Percentiles rank a stretch among this genome's conserved stretches.
phyloP scores from a whole-genome alignment of 2,329 filamentous ascomycete species.

The Myriosclerotinia scirpicola region DNA sequence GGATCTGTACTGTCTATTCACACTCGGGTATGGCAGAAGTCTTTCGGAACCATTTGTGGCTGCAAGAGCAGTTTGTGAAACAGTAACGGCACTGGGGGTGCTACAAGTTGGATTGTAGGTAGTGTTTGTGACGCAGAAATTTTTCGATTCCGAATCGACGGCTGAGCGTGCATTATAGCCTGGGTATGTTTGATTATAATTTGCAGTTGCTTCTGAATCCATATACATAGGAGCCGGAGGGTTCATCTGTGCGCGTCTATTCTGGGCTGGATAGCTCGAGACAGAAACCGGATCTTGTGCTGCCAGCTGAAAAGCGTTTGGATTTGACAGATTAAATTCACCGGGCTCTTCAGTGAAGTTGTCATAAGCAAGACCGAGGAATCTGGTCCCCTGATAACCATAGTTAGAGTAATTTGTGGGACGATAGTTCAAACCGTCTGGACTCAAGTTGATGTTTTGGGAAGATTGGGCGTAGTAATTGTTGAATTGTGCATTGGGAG shows the following conservation, averaged over 20 bases:
- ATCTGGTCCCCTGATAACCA: constrained; percentile 8
- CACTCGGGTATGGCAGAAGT: constrained; percentile 8
- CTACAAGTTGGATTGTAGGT: background rate
- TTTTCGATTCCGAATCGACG: constrained; percentile 17
- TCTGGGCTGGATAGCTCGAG: constrained; percentile 16
- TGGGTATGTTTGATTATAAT: constrained; percentile 18
- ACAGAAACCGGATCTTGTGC: constrained; percentile 13
- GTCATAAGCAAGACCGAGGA: background rate
- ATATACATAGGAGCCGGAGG: constrained; percentile 10
- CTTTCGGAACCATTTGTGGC: background rate
- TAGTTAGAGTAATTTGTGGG: background rate
- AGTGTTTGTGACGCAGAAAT: constrained; percentile 1
- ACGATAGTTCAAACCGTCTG: background rate
- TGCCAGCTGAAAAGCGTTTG: constrained; percentile 12
- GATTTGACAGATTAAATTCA: constrained; percentile 4
- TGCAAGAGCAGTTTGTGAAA: constrained; percentile 1
- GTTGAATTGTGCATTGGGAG: background rate
- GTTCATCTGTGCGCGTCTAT: constrained; percentile 9
- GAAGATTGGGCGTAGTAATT: background rate
- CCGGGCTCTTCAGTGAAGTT: constrained; percentile 13
- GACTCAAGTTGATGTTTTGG: constrained; percentile 5
- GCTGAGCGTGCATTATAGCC: constrained; percentile 14
- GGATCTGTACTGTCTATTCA: constrained; percentile 21
- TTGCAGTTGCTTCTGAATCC: constrained; percentile 1
- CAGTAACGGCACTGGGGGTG: background rate